These are phyloP conservation scores for Nitzschia sp. DNA, from an alignment of 108 stramenopile genomes.

Conservation along the genomic window DNA sequence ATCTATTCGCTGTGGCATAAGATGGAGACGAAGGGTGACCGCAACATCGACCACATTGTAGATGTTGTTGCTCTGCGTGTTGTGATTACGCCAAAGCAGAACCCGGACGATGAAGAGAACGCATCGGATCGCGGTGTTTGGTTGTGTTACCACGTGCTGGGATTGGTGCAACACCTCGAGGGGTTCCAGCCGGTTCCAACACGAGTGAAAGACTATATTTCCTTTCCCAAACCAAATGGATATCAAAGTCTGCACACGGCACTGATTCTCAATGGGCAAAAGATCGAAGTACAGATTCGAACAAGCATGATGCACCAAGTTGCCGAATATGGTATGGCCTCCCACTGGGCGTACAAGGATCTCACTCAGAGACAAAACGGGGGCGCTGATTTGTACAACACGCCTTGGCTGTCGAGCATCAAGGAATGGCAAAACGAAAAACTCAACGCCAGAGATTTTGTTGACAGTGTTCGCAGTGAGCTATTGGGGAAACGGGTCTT, in stretches of 20 bases:
- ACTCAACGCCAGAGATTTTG: slow-evolving; percentile 79
- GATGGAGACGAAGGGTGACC: slow-evolving; percentile 86
- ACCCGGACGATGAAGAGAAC: slow-evolving; percentile 44
- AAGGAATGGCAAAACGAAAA: slow-evolving; percentile 91
- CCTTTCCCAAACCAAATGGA: slow-evolving; percentile 92
- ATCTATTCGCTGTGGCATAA: slow-evolving; percentile 94
- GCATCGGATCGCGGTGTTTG: slow-evolving; percentile 75
- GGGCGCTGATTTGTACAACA: slow-evolving; percentile 65
- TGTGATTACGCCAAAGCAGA: slow-evolving; percentile 72
- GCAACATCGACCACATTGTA: slow-evolving; percentile 83
- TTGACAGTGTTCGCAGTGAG: slow-evolving; percentile 85
- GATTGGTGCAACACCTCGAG: slow-evolving; percentile 86
- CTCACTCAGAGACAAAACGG: slow-evolving; percentile 45
- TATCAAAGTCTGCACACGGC: slow-evolving; percentile 94
- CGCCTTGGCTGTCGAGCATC: slow-evolving; percentile 88
- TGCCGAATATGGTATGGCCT: slow-evolving; percentile 95
- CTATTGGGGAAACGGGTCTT: slow-evolving; percentile 91
- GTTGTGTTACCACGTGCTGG: slow-evolving; percentile 95
- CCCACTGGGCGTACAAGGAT: slow-evolving; percentile 90
- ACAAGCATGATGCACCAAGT: slow-evolving; percentile 92
- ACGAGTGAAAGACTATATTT: slow-evolving; percentile 93
- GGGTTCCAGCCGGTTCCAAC: slow-evolving; percentile 90
- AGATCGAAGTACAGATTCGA: slow-evolving; percentile 95
- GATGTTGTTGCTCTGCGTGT: slow-evolving; percentile 94
- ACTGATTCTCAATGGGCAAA: slow-evolving; percentile 83